Evolutionary conservation across 2,329 filamentous ascomycete genomes (phyloP).

Genomic region (Dactylellina cionopaga): DNA sequence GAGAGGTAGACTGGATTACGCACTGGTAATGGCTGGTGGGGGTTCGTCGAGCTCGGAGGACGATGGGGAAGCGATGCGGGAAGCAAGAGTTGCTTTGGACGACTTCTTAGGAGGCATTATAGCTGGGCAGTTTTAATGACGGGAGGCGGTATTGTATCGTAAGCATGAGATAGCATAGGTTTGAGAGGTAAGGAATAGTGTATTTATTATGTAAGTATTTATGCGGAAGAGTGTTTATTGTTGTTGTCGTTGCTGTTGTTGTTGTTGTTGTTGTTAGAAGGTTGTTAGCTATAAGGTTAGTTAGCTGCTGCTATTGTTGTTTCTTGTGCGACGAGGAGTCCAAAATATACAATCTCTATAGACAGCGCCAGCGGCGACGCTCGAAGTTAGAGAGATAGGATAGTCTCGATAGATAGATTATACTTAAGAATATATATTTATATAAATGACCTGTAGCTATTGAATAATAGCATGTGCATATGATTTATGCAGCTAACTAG

Average conservation of each 20-base stretch:
- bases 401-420: no score
- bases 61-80: conserved; percentile 13
- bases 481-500: no score
- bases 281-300: no score
- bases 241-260: neutral
- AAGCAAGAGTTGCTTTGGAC: conserved; percentile 6
- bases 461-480: neutral
- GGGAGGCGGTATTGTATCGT: neutral
- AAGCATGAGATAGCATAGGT: no score
- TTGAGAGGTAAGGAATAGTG: no score
- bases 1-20: neutral
- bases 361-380: no score
- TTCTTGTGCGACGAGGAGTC: neutral
- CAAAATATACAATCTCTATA: no score
- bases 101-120: conserved; percentile 37
- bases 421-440: no score
- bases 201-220: no score
- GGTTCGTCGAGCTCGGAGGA: conserved; percentile 21
- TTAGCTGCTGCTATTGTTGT: neutral
- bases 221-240: neutral
- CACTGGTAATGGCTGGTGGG: neutral
- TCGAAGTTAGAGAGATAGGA: no score
- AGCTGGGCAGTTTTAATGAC: neutral
- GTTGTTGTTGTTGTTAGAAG: conserved; percentile 2
- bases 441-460: no score